Evolutionary conservation across 371 early-diverging fungal species (phyloP).

Genomic region (Mortierella sp.): DNA sequence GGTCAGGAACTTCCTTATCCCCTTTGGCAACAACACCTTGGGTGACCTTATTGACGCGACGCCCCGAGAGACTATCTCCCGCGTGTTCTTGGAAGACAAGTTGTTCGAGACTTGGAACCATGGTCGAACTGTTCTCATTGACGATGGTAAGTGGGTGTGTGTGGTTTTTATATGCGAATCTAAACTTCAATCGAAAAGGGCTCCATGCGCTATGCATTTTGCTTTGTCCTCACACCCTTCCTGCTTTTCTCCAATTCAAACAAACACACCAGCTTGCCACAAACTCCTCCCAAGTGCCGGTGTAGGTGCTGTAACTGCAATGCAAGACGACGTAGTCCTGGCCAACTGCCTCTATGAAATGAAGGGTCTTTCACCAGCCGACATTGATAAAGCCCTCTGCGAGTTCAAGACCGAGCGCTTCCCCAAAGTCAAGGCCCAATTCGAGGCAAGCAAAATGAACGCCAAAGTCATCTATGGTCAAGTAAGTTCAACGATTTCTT

Average conservation of each 20-base stretch:
- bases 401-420: background rate
- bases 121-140: slow-evolving; percentile 16
- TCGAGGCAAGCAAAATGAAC: background rate
- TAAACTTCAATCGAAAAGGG: no score
- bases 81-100: slow-evolving; percentile 22
- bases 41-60: slow-evolving; percentile 16
- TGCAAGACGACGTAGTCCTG: slow-evolving; percentile 14
- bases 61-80: slow-evolving; percentile 9
- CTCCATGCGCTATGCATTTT: no score
- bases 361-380: background rate
- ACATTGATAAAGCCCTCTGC: background rate
- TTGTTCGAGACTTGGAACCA: slow-evolving; percentile 25
- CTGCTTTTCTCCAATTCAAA: no score
- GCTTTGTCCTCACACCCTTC: no score
- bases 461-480: slow-evolving; percentile 14
- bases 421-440: background rate
- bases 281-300: background rate
- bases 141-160: slow-evolving; percentile 21
- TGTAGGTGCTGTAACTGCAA: slow-evolving; percentile 12
- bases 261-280: background rate
- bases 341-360: slow-evolving; percentile 16
- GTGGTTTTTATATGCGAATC: no score
- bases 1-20: slow-evolving; percentile 7
- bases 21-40: background rate
- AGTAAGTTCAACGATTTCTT: slow-evolving; percentile 5